Evolutionary conservation across 345 rosid species (phyloP).

Genomic region (Brassica napus): DNA sequence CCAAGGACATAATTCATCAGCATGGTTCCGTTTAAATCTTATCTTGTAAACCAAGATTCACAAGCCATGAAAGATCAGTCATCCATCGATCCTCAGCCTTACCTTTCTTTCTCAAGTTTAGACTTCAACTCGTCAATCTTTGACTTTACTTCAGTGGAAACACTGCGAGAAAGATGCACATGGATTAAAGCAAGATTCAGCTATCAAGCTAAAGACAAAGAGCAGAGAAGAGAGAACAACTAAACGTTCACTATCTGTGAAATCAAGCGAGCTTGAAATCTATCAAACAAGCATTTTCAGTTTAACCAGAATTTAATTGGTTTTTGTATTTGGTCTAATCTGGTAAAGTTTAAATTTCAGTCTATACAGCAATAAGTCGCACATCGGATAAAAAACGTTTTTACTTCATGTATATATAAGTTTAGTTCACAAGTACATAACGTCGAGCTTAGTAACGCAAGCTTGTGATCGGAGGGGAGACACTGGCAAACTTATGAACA

Average conservation of each 20-base stretch:
- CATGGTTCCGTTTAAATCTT: neutral
- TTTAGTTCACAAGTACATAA: too few relatives aligned
- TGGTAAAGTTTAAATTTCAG: too few relatives aligned
- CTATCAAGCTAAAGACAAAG: neutral
- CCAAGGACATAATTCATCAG: conserved; percentile 11
- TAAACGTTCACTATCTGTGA: neutral
- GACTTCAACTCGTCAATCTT: conserved; percentile 67
- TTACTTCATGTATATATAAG: too few relatives aligned
- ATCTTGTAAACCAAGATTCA: neutral
- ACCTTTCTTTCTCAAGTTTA: conserved; percentile 82
- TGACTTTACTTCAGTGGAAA: conserved; percentile 67
- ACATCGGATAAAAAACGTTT: too few relatives aligned
- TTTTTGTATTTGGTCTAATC: too few relatives aligned
- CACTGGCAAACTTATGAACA: too few relatives aligned
- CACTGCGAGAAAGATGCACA: conserved; percentile 46
- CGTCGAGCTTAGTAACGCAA: too few relatives aligned
- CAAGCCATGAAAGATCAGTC: neutral
- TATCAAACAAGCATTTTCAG: neutral
- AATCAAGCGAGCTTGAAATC: neutral
- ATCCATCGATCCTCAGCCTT: conserved; percentile 8
- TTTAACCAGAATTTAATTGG: too few relatives aligned
- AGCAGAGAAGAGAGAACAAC: neutral
- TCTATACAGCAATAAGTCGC: too few relatives aligned
- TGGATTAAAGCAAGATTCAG: conserved; percentile 2
- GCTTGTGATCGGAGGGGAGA: too few relatives aligned